A percentile compares a stretch with the other conserved stretches of the same genome.
These are phyloP conservation scores for Ceratocystis colombiana DNA, from an alignment of 2,329 filamentous ascomycete species.

Conservation along the genomic window DNA sequence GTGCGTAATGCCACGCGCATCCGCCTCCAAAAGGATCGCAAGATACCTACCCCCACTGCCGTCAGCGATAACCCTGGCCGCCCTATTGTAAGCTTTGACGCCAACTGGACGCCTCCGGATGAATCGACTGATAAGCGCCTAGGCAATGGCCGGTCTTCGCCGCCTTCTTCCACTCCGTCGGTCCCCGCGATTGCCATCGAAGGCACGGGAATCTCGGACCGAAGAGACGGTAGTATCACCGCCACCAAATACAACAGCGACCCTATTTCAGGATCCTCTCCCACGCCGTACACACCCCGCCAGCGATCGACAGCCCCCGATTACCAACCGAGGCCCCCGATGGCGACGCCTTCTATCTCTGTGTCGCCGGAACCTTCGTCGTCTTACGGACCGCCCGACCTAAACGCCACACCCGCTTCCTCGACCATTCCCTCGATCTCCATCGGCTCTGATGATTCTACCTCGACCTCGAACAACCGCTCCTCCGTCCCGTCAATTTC, in stretches of 20 bases:
- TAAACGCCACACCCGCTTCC: conserved; percentile 16
- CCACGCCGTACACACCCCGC: conserved; percentile 1
- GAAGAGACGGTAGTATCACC: conserved; percentile 3
- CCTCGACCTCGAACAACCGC: background rate
- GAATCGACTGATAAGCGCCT: conserved; percentile 56
- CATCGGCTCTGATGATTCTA: conserved; percentile 10
- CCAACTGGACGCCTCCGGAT: conserved; percentile 66
- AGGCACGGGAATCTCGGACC: conserved; percentile 15
- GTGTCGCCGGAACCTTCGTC: conserved; percentile 41
- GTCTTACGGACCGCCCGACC: conserved; percentile 22
- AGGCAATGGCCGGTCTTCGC: conserved; percentile 27
- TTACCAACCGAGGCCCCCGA: background rate
- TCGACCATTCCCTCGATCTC: conserved; percentile 21
- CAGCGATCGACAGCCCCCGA: conserved; percentile 9
- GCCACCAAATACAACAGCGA: background rate
- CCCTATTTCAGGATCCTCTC: conserved; percentile 8
- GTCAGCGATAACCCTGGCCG: conserved; percentile 84
- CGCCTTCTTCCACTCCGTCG: conserved; percentile 23
- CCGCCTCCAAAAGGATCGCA: conserved; percentile 66
- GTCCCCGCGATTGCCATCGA: conserved; percentile 16
- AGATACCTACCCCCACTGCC: conserved; percentile 76
- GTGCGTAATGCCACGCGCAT: conserved; percentile 86
- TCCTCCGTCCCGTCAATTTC: conserved; percentile 40
- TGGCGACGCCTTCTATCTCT: conserved; percentile 46
- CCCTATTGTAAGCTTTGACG: conserved; percentile 95